phyloP scores from a whole-genome alignment of 2,329 filamentous ascomycete genomes.

The Talaromyces verruculosus region DNA sequence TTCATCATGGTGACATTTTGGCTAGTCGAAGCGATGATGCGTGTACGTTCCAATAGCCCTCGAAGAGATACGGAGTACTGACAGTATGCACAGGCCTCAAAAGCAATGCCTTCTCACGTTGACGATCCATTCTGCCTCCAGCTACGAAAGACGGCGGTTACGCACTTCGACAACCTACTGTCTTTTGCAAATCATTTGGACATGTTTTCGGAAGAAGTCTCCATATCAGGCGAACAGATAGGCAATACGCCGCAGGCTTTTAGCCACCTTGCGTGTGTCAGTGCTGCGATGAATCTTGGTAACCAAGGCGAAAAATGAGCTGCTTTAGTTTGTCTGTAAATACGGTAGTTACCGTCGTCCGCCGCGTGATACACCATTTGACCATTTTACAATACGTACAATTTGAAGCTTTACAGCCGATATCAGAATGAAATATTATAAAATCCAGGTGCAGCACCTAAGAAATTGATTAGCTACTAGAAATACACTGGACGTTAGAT shows the following conservation, averaged over 20 bases:
- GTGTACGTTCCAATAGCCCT: conserved; percentile 47
- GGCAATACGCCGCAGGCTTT: conserved; percentile 80
- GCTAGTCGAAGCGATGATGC: conserved; percentile 74
- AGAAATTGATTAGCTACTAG: too few species aligned
- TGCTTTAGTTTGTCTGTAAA: too few species aligned
- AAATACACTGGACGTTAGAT: too few species aligned
- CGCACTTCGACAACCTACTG: conserved; percentile 73
- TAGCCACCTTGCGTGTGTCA: conserved; percentile 72
- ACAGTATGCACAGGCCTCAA: conserved; percentile 25
- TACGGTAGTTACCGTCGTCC: too few species aligned
- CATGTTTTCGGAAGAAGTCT: conserved; percentile 80
- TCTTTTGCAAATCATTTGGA: conserved; percentile 72
- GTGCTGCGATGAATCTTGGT: conserved; percentile 70
- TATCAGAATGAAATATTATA: too few species aligned
- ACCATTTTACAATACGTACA: too few species aligned
- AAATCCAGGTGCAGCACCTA: too few species aligned
- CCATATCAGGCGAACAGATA: conserved; percentile 70
- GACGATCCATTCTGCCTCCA: too few species aligned
- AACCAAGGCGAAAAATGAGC: too few species aligned
- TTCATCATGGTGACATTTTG: conserved; percentile 83
- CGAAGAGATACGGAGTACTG: too few species aligned
- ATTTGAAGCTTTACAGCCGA: too few species aligned
- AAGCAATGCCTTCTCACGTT: not conserved
- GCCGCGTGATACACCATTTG: too few species aligned
- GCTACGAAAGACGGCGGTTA: conserved; percentile 19